These are phyloP conservation scores for Crithidia sp. DNA, from an alignment of 208 protist genomes.

Conservation along the genomic window DNA sequence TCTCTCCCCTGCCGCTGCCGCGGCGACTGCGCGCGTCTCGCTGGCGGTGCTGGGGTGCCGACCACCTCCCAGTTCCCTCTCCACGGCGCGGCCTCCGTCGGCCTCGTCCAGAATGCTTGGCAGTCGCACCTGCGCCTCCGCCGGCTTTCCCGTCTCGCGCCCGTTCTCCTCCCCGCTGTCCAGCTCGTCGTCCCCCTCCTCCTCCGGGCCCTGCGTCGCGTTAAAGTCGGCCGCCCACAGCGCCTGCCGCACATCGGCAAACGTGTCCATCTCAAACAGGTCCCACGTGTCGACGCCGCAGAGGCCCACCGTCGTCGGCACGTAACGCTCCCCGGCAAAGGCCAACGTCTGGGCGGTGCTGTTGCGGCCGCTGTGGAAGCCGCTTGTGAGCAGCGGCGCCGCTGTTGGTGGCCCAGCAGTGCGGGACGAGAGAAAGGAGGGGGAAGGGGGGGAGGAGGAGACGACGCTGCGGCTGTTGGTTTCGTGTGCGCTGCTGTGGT, in stretches of 20 bases:
- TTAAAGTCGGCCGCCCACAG: background rate
- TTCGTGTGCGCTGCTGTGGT: too few relatives aligned
- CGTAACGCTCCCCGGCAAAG: background rate
- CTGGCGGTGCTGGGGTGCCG: too few relatives aligned
- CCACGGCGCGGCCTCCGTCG: background rate
- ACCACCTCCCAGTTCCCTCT: too few relatives aligned
- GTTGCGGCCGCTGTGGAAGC: background rate
- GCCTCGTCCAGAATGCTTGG: slow-evolving; percentile 12
- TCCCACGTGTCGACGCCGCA: slow-evolving; percentile 50
- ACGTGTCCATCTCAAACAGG: slow-evolving; percentile 33
- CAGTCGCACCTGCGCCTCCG: background rate
- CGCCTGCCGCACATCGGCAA: slow-evolving; percentile 29
- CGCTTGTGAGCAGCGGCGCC: background rate
- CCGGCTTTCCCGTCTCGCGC: background rate
- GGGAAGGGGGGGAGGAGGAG: too few relatives aligned
- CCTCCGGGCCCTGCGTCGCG: background rate
- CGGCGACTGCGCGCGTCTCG: too few relatives aligned
- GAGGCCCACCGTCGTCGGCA: slow-evolving; percentile 38
- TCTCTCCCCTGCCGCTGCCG: too few relatives aligned
- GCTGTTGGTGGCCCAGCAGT: too few relatives aligned
- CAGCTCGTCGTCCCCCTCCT: background rate
- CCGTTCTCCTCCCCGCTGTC: background rate
- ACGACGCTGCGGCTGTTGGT: background rate
- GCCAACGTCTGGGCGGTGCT: too few relatives aligned
- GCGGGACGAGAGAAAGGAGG: too few relatives aligned